Base-by-base conservation (phyloP, 169 alveolate species). In the Condylostoma magnum region DNA sequence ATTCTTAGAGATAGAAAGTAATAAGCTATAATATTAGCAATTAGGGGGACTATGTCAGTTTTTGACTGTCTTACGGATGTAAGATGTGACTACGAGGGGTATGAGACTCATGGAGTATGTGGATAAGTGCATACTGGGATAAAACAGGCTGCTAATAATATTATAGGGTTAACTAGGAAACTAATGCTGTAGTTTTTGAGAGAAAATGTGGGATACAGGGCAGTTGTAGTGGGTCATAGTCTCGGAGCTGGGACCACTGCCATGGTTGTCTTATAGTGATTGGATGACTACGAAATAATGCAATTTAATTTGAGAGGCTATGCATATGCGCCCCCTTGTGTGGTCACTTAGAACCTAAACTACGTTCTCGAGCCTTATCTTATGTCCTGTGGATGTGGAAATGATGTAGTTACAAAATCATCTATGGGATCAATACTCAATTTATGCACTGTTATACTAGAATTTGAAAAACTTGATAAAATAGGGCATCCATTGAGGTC, bases 111-210 rank as follows among this genome's bases (percentile, higher is more conserved):
- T 22, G 25, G 3, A 15, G 36, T 22, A 20, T n/a, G 10, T 55
- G 68, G 68, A 1, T 27, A 10, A 2, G 68, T 55, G 27, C 68
- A 55, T 4, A 15, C 47, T 15, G 68, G 68, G 27, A 55, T 55
- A 12, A 20, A 30, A n/a, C 10, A 20, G n/a, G 27, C 68, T 15
- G 43, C 68, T 15, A 8, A 4, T 15, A 12, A 22, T 15, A 15
- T 55, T 8, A 10, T 18, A 15, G 20, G 20, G 15, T n/a, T 15
- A 31, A 20, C 34, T 1, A 55, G 3, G 47, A 18, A 8, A 12
- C 27, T 55, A 4, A 47, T 55, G 22, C 44, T 55, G 10, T 2
- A 1, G 22, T 20, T n/a, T 22, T 30, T 31, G 10, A 55, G 20
- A 15, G 47, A 55, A 27, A 30, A 12, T 0, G 27, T 30, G 10